Conservation (phyloP, 768 basidiomycete genomes). For the Terana coerulea region DNA sequence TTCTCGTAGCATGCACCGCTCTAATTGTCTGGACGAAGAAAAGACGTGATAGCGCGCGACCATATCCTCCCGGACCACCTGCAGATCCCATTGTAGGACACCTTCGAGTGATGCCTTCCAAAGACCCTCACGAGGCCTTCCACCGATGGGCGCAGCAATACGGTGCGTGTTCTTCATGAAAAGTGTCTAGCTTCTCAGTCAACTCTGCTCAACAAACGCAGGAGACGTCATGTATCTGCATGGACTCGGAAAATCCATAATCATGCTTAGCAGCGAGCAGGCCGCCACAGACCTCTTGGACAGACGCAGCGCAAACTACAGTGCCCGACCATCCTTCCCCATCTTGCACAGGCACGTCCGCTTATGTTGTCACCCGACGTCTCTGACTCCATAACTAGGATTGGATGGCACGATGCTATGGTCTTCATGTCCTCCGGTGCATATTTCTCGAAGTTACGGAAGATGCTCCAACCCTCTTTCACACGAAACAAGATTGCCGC, state of each 20-base stretch:
- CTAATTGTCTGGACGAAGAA: no score
- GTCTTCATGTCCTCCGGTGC: slow-evolving; percentile 15
- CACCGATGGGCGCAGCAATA: slow-evolving; percentile 31
- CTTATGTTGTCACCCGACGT: background rate
- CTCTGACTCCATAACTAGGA: background rate
- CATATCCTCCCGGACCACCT: slow-evolving; percentile 37
- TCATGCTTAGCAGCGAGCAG: slow-evolving; percentile 30
- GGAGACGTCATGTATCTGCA: slow-evolving; percentile 26
- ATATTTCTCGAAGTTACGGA: slow-evolving; percentile 13
- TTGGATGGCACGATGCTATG: slow-evolving; percentile 15
- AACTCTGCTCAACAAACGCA: background rate
- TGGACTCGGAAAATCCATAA: slow-evolving; percentile 28
- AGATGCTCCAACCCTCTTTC: background rate
- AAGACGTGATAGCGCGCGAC: no score
- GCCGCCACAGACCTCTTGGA: slow-evolving; percentile 34
- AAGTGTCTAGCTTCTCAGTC: background rate
- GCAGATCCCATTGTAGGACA: slow-evolving; percentile 37
- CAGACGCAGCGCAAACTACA: slow-evolving; percentile 34
- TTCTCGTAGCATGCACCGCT: no score
- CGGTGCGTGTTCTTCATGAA: no score
- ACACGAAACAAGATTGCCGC: slow-evolving; percentile 1
- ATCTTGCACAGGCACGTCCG: slow-evolving; percentile 16
- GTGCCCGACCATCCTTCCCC: slow-evolving; percentile 32
- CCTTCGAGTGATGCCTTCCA: slow-evolving; percentile 29
- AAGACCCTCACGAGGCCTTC: slow-evolving; percentile 22